Evolutionary conservation across 495 filamentous ascomycete genomes (phyloP).

Genomic region (Staphylotrichum tortipilum): DNA sequence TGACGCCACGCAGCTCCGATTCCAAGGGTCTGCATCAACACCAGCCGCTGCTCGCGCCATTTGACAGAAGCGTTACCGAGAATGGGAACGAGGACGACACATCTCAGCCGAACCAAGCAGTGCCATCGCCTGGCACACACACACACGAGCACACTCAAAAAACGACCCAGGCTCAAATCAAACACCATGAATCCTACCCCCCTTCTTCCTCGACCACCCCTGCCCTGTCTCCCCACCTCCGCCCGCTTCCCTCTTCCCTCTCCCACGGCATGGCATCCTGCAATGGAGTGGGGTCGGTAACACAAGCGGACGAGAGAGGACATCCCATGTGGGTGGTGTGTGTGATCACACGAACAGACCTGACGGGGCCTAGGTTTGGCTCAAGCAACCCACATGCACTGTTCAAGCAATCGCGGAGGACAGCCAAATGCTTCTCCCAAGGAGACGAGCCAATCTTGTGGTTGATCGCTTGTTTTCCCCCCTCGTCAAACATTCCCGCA

Average conservation of each 20-base stretch:
- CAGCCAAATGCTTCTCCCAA: background rate
- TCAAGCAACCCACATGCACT: background rate
- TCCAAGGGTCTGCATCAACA: background rate
- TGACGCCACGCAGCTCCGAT: constrained; percentile 14
- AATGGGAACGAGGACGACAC: background rate
- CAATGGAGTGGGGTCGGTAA: background rate
- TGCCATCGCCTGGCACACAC: no score
- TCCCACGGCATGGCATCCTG: no score
- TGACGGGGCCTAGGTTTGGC: background rate
- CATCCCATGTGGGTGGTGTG: background rate
- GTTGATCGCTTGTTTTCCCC: constrained; percentile 10
- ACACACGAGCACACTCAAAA: no score
- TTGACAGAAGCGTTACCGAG: background rate
- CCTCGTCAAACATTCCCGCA: constrained; percentile 33
- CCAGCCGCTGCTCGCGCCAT: background rate
- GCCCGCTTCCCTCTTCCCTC: no score
- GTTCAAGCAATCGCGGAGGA: background rate
- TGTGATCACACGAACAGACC: background rate
- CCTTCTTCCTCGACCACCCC: no score
- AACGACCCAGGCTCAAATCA: no score
- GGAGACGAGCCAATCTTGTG: background rate
- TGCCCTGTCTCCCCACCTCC: no score
- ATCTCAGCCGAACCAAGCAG: no score
- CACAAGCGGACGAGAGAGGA: constrained; percentile 2
- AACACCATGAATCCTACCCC: no score